A percentile compares a stretch with the other conserved stretches of the same genome.
These are phyloP conservation scores for Phaseolus lunatus DNA, from an alignment of 306 rosid genomes.

Conservation along the genomic window DNA sequence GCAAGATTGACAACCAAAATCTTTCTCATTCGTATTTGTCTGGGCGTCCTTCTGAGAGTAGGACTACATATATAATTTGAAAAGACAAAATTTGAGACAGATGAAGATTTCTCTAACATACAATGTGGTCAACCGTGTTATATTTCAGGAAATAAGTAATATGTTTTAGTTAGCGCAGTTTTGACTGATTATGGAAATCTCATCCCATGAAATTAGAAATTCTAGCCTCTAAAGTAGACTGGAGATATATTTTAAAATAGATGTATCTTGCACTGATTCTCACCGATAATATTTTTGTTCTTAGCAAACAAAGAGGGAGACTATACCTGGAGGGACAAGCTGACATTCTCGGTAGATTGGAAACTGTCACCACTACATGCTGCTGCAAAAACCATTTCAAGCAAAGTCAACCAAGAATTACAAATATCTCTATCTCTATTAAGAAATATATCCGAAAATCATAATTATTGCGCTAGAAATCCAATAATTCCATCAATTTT, in stretches of 20 bases:
- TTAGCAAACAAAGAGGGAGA: constrained; percentile 38
- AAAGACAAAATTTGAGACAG: constrained; percentile 34
- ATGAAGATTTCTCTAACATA: constrained; percentile 23
- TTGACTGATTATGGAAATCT: background rate
- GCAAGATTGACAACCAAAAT: constrained; percentile 37
- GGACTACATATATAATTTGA: constrained; percentile 44
- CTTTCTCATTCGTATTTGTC: constrained; percentile 43
- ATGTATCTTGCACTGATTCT: background rate
- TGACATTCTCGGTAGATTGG: constrained; percentile 41
- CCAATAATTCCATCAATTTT: constrained; percentile 17
- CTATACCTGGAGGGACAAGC: constrained; percentile 61
- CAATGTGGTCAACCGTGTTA: background rate
- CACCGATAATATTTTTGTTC: too few relatives aligned
- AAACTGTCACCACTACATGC: constrained; percentile 41
- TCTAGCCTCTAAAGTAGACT: background rate
- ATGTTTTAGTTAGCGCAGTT: background rate
- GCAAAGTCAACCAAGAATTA: constrained; percentile 33
- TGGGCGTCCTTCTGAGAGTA: constrained; percentile 52
- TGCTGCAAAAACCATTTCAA: constrained; percentile 54
- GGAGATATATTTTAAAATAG: background rate
- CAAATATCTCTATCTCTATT: constrained; percentile 21
- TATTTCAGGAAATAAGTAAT: background rate
- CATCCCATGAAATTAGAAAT: background rate
- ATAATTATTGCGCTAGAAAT: constrained; percentile 24
- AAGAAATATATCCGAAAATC: constrained; percentile 3